phyloP scores from a whole-genome alignment of 805 yeast genomes.

The Nakazawaea populi region DNA sequence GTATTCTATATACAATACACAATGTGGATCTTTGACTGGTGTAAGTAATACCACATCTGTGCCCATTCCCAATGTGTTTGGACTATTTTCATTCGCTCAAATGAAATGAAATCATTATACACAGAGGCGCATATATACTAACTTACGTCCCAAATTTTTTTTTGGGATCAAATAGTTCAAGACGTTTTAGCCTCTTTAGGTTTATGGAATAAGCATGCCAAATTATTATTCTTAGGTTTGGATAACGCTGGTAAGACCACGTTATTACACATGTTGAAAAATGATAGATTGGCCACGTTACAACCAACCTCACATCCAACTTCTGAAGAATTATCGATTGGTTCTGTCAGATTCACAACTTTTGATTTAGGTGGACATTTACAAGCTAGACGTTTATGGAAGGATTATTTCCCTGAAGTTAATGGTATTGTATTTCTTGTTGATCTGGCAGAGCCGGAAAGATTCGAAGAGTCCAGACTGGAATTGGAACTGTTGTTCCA shows the following conservation, averaged over 20 bases:
- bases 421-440: conserved; percentile 95
- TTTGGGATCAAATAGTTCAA: conserved; percentile 38
- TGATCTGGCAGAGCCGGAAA: conserved; percentile 94
- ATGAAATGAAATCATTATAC: background rate
- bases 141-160: too few species aligned
- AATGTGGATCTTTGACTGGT: background rate
- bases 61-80: background rate
- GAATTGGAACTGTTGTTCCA: conserved; percentile 91
- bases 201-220: conserved; percentile 91
- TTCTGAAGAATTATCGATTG: conserved; percentile 95
- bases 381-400: conserved; percentile 99
- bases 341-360: conserved; percentile 93
- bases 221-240: conserved; percentile 89
- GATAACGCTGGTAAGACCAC: conserved; percentile 99
- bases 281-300: conserved; percentile 94
- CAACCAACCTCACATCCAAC: conserved; percentile 99
- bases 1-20: background rate
- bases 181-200: conserved; percentile 77
- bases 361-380: conserved; percentile 98
- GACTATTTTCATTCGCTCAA: background rate
- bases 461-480: conserved; percentile 91
- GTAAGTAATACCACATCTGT: background rate
- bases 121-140: too few species aligned
- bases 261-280: conserved; percentile 75
- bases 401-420: conserved; percentile 98